A percentile compares a stretch with the other conserved stretches of the same genome.
Evolutionary conservation across 2,329 filamentous ascomycete genomes (phyloP).

Genomic region (Neofusicoccum laricinum): DNA sequence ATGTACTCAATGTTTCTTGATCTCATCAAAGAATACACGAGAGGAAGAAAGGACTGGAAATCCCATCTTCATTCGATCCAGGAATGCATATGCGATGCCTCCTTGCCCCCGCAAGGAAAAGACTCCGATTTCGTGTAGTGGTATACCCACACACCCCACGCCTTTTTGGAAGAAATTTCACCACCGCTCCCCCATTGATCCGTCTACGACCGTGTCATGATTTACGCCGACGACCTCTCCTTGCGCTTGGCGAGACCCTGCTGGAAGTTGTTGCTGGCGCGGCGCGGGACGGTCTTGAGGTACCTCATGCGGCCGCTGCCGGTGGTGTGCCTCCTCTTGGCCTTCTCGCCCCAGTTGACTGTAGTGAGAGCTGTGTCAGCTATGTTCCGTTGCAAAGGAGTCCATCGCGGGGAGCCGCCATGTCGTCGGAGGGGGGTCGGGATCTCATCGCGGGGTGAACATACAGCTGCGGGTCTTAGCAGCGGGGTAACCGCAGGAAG

Average conservation of each 20-base stretch:
- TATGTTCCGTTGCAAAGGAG: neutral
- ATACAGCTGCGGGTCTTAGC: constrained; percentile 99
- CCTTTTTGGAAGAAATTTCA: constrained; percentile 15
- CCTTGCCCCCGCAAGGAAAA: constrained; percentile 14
- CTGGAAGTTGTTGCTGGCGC: constrained; percentile 98
- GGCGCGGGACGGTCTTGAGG: constrained; percentile 86
- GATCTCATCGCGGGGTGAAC: constrained; percentile 42
- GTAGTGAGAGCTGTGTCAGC: constrained; percentile 33
- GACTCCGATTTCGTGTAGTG: constrained; percentile 14
- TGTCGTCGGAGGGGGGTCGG: neutral
- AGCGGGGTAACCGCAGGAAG: constrained; percentile 92
- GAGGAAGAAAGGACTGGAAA: neutral
- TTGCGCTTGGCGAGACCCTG: constrained; percentile 76
- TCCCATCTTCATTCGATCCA: constrained; percentile 9
- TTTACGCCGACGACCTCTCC: constrained; percentile 16
- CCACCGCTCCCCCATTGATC: neutral
- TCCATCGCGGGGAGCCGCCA: constrained; percentile 11
- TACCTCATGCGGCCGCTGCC: constrained; percentile 95
- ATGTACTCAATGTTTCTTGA: constrained; percentile 14
- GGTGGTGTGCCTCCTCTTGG: constrained; percentile 99
- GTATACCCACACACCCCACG: constrained; percentile 11
- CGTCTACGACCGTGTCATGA: constrained; percentile 13
- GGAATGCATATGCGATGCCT: constrained; percentile 9
- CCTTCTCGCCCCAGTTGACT: constrained; percentile 99
- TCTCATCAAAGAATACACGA: constrained; percentile 14